Evolutionary conservation across 2,329 filamentous ascomycete species (phyloP).

Genomic region (Hypoxylon sp.): DNA sequence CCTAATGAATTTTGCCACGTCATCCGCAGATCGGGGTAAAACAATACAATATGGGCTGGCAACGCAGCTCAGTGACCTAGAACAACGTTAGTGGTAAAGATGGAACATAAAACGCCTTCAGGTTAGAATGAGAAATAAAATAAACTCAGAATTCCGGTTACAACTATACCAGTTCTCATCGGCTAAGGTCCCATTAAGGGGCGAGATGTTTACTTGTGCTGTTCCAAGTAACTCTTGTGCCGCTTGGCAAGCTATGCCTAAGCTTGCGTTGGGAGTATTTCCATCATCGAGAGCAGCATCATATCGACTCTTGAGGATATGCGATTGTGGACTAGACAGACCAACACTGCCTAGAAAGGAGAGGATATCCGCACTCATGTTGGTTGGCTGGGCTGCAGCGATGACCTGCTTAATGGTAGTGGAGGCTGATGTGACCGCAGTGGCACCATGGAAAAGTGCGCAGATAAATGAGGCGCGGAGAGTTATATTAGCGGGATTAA

Average conservation of each 20-base stretch:
- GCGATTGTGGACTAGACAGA: not conserved
- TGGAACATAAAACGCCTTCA: too few species aligned
- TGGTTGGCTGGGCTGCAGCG: too few species aligned
- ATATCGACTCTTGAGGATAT: not conserved
- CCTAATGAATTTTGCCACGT: conserved; percentile 29
- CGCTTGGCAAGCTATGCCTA: not conserved
- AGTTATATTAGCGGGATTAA: too few species aligned
- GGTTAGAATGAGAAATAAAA: not conserved
- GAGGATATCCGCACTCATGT: too few species aligned
- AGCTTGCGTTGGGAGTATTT: not conserved
- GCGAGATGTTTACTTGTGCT: not conserved
- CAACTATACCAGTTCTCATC: conserved; percentile 12
- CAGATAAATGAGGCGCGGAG: too few species aligned
- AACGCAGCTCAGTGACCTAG: conserved; percentile 39
- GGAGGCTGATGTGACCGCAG: too few species aligned
- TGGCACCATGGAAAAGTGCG: too few species aligned
- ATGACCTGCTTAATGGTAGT: too few species aligned
- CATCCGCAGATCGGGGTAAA: conserved; percentile 8
- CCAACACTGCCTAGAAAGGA: not conserved
- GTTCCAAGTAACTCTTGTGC: not conserved
- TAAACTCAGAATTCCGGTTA: too few species aligned
- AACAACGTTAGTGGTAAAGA: too few species aligned
- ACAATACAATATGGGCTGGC: conserved; percentile 39
- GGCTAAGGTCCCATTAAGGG: not conserved
- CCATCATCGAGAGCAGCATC: not conserved